Evolutionary conservation across 441 rosid species (phyloP).

Genomic region (Monsonia emarginata): DNA sequence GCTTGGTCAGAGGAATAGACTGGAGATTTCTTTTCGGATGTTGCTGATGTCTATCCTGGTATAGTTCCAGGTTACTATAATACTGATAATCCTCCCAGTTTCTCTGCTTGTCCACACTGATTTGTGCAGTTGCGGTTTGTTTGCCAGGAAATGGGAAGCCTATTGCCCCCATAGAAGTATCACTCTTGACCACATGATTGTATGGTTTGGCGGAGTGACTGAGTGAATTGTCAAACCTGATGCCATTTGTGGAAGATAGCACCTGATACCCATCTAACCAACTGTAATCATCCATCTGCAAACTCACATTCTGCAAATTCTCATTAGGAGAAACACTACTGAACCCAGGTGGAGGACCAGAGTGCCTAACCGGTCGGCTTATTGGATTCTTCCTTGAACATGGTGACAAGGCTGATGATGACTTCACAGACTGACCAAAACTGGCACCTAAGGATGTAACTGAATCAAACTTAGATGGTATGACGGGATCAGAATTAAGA

Average conservation of each 20-base stretch:
- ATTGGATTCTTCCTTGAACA: slow-evolving; percentile 15
- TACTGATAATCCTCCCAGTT: slow-evolving; percentile 14
- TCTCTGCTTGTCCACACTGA: slow-evolving; percentile 8
- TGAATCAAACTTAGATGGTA: slow-evolving; percentile 12
- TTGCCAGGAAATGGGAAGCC: slow-evolving; percentile 16
- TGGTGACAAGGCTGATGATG: slow-evolving; percentile 10
- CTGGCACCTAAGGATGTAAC: slow-evolving; percentile 6
- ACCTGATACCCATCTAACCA: slow-evolving; percentile 21
- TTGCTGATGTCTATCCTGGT: slow-evolving; percentile 12
- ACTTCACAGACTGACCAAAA: slow-evolving; percentile 9
- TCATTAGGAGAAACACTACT: slow-evolving; percentile 12
- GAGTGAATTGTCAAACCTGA: slow-evolving; percentile 3
- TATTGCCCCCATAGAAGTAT: background rate
- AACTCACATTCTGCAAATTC: slow-evolving; percentile 7
- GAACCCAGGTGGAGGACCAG: slow-evolving; percentile 22
- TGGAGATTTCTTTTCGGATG: slow-evolving; percentile 1
- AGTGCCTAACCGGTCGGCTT: slow-evolving; percentile 16
- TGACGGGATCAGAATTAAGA: background rate
- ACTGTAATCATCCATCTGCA: slow-evolving; percentile 18
- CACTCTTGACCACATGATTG: slow-evolving; percentile 4
- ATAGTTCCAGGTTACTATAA: background rate
- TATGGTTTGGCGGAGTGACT: slow-evolving; percentile 3
- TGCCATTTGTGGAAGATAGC: slow-evolving; percentile 1
- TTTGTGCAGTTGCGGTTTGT: slow-evolving; percentile 10
- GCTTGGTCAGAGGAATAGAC: slow-evolving; percentile 12